A percentile compares a stretch with the other conserved stretches of the same genome.
These are phyloP conservation scores for Talaromyces sp. DNA, from an alignment of 2,329 filamentous ascomycete genomes.

Conservation along the genomic window DNA sequence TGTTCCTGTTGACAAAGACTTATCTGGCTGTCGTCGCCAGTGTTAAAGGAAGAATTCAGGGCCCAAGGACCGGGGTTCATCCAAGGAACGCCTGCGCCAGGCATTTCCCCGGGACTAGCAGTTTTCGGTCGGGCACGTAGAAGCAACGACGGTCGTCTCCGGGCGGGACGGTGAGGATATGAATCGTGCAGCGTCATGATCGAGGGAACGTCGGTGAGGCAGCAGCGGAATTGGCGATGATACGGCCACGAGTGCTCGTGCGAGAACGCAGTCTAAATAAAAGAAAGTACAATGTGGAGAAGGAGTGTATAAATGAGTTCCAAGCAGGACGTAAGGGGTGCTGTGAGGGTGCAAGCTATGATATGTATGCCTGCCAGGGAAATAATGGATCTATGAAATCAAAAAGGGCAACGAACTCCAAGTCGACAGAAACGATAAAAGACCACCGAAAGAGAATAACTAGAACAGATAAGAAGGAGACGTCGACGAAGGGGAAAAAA, in stretches of 20 bases:
- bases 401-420: constrained; percentile 20
- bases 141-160: constrained; percentile 41
- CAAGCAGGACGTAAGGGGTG: constrained; percentile 20
- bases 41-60: constrained; percentile 13
- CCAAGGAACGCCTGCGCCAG: constrained; percentile 16
- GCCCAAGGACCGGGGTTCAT: constrained; percentile 17
- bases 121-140: constrained; percentile 40
- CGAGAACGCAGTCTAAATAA: constrained; percentile 17
- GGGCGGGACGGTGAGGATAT: constrained; percentile 28
- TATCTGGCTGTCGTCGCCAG: constrained; percentile 19
- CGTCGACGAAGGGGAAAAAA: constrained; percentile 21
- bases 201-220: neutral
- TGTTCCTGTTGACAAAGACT: constrained; percentile 27
- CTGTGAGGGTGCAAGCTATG: constrained; percentile 19
- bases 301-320: constrained; percentile 8
- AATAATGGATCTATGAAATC: constrained; percentile 20
- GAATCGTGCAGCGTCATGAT: constrained; percentile 26
- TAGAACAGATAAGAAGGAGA: neutral
- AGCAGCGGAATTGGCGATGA: neutral
- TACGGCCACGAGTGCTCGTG: constrained; percentile 19
- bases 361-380: constrained; percentile 11
- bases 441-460: neutral
- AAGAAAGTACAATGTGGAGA: constrained; percentile 7
- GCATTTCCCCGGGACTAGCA: constrained; percentile 26
- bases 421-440: constrained; percentile 11